These are phyloP conservation scores for Geotrichum bryndzae DNA, from an alignment of 1,139 yeast species.

Conservation along the genomic window DNA sequence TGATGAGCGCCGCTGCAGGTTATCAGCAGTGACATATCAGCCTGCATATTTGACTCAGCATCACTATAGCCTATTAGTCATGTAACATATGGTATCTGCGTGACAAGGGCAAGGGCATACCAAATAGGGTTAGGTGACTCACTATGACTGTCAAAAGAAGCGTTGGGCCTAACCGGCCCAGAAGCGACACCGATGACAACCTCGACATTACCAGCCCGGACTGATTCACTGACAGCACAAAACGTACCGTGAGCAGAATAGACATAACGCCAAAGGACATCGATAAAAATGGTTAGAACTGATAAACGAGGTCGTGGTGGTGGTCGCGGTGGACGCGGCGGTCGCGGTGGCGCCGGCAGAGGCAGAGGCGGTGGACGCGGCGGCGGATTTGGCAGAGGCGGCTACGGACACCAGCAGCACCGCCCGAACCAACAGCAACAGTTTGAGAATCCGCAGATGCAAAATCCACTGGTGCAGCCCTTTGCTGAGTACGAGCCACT, in stretches of 20 bases:
- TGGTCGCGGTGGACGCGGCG: neutral
- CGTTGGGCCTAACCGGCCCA: neutral
- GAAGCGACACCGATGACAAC: neutral
- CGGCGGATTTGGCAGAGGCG: neutral
- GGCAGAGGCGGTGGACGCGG: neutral
- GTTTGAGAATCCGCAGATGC: neutral
- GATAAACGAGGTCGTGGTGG: neutral
- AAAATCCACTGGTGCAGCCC: neutral
- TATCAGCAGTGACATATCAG: neutral
- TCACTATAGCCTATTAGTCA: no score
- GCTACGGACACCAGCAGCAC: neutral
- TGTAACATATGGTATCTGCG: neutral
- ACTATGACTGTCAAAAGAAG: neutral
- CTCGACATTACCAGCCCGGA: neutral
- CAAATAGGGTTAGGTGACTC: neutral
- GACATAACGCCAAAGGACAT: neutral
- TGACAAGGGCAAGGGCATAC: neutral
- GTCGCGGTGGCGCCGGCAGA: neutral
- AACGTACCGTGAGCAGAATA: neutral
- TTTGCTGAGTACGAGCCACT: neutral
- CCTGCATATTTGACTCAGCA: neutral
- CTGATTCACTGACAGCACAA: neutral
- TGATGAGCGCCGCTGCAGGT: neutral
- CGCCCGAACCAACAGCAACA: neutral
- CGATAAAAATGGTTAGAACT: neutral